These are phyloP conservation scores for Pilaira anomala DNA, from an alignment of 192 early-diverging fungal species.

Conservation along the genomic window DNA sequence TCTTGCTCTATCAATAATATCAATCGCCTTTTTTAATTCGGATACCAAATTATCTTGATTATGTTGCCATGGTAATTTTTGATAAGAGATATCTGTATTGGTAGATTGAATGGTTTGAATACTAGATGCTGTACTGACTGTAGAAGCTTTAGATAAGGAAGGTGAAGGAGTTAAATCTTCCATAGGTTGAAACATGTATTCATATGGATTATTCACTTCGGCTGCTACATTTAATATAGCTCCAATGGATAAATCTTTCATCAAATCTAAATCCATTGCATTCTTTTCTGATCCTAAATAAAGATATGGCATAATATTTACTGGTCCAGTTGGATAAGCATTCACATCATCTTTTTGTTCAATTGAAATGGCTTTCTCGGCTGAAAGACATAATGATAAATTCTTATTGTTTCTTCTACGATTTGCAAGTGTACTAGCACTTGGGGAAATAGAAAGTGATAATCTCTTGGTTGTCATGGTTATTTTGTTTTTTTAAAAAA, in stretches of 20 bases:
- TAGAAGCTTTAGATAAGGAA: conserved; percentile 12
- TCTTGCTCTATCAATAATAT: conserved; percentile 63
- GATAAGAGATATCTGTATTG: conserved; percentile 44
- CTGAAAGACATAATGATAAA: conserved; percentile 25
- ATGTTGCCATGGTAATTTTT: conserved; percentile 73
- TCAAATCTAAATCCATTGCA: conserved; percentile 47
- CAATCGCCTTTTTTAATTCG: conserved; percentile 63
- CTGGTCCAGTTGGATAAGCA: conserved; percentile 57
- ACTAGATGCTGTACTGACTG: neutral
- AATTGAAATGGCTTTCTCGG: neutral
- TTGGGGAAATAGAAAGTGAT: conserved; percentile 12
- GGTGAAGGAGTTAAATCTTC: conserved; percentile 1
- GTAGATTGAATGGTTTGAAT: neutral
- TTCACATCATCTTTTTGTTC: conserved; percentile 6
- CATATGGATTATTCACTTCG: conserved; percentile 51
- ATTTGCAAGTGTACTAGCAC: conserved; percentile 16
- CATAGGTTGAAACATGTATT: conserved; percentile 22
- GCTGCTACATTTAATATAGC: conserved; percentile 76
- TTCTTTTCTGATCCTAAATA: conserved; percentile 67
- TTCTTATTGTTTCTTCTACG: conserved; percentile 33
- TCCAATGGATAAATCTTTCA: conserved; percentile 51
- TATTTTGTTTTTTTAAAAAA: conserved; percentile 1
- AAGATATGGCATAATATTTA: conserved; percentile 59
- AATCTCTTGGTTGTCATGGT: conserved; percentile 2
- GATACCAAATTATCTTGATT: conserved; percentile 58